Base-by-base conservation (phyloP, 805 yeast species). In the Ogataea ramenticola region DNA sequence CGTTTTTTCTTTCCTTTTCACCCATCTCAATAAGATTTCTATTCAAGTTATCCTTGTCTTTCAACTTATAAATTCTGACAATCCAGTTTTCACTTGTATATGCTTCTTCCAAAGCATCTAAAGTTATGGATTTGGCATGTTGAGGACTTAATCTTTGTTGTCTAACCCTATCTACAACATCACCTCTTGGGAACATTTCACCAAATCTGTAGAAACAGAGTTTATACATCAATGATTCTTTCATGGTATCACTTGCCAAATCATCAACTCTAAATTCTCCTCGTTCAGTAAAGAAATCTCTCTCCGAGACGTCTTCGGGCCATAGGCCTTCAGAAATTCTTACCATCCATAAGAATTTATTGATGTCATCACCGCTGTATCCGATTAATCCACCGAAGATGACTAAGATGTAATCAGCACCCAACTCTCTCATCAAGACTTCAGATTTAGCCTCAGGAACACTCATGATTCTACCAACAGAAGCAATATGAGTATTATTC, bases 401-500 rank as follows among this genome's bases (percentile, higher is more conserved):
- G 44, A 93, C 82, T 49, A 93, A 71, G 17, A 95, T 87, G 62
- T 93, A 93, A 64, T 93, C 98, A 34, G 91, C 99, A 53, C 93
- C 99, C 59, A 89, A 90, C 61, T 87, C 80, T 58, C 80, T 80
- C 68, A 91, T 77, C 48, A 93, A 84, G 45, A 91, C 82, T 61
- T 93, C 95, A 1, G 97, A 82, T 37, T 78, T 84, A 45, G 85
- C 93, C 63, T 93, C 98, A 19, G 79, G 66, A 12, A 95, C 83
- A 20, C 95, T 79, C 96, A 93, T 88, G 17, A 98, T 98, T 65
- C 89, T 89, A 57, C 99, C 99, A 44, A 93, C 99, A 15, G 96
- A 89, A 53, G 99, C 99, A 66, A 93, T 95, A 64, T 93, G 99
- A 3, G 99, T 93, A 71, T 93, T 93, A 65, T 93, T 93, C 99